Conservation (phyloP, 768 basidiomycete species). For the Russula griseocarnosa region DNA sequence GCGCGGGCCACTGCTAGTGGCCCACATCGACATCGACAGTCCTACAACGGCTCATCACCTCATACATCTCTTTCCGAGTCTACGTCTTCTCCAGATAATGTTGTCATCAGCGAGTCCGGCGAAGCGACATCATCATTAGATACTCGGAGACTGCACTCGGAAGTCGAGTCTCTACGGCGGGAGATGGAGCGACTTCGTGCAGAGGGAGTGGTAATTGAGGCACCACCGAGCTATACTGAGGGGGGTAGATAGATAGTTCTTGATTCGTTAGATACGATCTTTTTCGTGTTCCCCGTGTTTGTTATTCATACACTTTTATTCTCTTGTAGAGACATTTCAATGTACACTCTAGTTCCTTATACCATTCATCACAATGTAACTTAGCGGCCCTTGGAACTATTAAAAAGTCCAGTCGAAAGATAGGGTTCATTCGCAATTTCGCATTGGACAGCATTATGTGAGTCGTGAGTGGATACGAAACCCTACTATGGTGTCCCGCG, state of each 20-base stretch:
- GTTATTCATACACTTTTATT: neutral
- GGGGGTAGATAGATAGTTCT: neutral
- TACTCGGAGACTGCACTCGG: slow-evolving; percentile 19
- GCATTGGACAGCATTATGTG: no score
- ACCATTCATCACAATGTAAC: no score
- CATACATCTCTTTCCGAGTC: neutral
- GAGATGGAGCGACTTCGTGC: slow-evolving; percentile 32
- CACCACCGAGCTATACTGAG: slow-evolving; percentile 30
- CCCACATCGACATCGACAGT: neutral
- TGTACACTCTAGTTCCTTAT: neutral
- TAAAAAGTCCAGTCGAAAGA: neutral
- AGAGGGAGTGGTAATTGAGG: slow-evolving; percentile 27
- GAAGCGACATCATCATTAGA: neutral
- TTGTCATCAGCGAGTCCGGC: neutral
- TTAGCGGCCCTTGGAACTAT: neutral
- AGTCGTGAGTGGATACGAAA: no score
- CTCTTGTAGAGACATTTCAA: neutral
- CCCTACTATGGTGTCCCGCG: no score
- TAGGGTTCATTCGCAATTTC: no score
- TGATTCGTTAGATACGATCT: neutral
- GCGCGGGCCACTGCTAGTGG: no score
- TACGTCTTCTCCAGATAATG: neutral
- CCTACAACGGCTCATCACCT: neutral
- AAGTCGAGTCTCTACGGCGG: slow-evolving; percentile 33
- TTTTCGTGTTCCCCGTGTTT: neutral